phyloP scores from a whole-genome alignment of 371 early-diverging fungal genomes.

The Rhizopus stolonifer region DNA sequence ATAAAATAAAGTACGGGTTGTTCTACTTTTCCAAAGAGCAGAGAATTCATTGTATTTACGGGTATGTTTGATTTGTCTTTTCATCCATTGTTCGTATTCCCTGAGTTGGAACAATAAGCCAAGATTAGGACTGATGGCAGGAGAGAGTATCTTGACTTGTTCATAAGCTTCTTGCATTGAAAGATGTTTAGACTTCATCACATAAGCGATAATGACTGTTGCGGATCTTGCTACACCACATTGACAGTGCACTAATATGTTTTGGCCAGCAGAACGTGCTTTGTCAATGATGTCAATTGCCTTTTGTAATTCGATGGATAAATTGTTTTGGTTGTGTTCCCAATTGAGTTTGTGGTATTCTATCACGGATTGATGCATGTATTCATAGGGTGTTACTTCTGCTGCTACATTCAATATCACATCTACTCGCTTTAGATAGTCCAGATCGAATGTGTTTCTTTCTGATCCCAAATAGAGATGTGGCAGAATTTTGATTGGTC shows the following conservation, averaged over 20 bases:
- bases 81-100: conserved; percentile 60
- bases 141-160: conserved; percentile 69
- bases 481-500: conserved; percentile 64
- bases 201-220: conserved; percentile 82
- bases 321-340: conserved; percentile 76
- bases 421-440: conserved; percentile 47
- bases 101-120: conserved; percentile 74
- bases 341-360: conserved; percentile 69
- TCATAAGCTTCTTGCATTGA: conserved; percentile 73
- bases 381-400: conserved; percentile 58
- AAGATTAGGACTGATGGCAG: conserved; percentile 81
- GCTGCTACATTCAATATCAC: conserved; percentile 79
- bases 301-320: conserved; percentile 60
- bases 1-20: background rate
- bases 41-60: background rate
- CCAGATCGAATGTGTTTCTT: conserved; percentile 51
- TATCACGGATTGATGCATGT: conserved; percentile 21
- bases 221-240: conserved; percentile 90
- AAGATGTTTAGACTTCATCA: conserved; percentile 69
- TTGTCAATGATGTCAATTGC: conserved; percentile 75
- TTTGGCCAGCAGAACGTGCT: conserved; percentile 51
- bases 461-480: conserved; percentile 74
- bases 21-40: background rate
- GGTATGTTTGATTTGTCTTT: background rate
- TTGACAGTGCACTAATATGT: conserved; percentile 86